Conservation (phyloP, 345 rosid genomes). For the Hirschfeldia incana region DNA sequence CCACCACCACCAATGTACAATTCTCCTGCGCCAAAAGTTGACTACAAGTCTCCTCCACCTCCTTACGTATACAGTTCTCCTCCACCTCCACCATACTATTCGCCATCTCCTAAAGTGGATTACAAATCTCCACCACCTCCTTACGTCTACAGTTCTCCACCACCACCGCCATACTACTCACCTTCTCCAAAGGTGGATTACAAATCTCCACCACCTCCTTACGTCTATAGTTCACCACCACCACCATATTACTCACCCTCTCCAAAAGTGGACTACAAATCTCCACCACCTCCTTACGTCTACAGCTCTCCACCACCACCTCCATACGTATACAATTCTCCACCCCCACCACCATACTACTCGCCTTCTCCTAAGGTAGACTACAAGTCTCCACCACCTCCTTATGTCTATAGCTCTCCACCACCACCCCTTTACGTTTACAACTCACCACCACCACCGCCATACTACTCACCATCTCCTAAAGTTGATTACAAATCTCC, state of each 20-base stretch:
- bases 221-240: neutral
- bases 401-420: neutral
- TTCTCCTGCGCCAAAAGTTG: neutral
- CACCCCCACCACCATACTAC: neutral
- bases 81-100: neutral
- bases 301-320: neutral
- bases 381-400: neutral
- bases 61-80: neutral
- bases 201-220: neutral
- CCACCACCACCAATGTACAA: conserved; percentile 11
- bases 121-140: neutral
- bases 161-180: neutral
- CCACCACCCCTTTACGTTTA: neutral
- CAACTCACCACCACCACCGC: neutral
- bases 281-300: neutral
- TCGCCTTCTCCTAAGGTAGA: neutral
- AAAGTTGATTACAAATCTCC: neutral
- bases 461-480: neutral
- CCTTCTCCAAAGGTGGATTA: neutral
- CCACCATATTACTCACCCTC: neutral
- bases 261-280: neutral
- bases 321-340: neutral
- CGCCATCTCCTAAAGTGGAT: neutral
- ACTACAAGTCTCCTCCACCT: neutral
- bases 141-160: neutral